Conservation (phyloP, 768 basidiomycete species). For the Serendipita vermifera region DNA sequence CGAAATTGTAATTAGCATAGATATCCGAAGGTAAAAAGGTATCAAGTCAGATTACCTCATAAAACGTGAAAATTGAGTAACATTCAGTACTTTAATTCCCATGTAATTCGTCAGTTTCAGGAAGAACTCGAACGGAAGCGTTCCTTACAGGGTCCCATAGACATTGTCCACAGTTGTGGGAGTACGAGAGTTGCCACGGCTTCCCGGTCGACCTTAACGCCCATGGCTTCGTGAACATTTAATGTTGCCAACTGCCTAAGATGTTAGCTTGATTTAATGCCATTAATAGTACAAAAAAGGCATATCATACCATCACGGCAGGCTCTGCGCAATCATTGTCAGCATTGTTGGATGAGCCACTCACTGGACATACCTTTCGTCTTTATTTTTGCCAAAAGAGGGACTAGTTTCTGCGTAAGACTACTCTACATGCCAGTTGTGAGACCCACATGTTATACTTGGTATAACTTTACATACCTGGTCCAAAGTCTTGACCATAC, state of each 20-base stretch:
- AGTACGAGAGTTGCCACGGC: conserved; percentile 80
- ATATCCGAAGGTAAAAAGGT: neutral
- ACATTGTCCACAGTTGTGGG: conserved; percentile 93
- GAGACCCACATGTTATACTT: neutral
- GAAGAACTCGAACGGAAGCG: too few species aligned
- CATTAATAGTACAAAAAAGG: neutral
- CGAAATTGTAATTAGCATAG: neutral
- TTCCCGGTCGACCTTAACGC: conserved; percentile 83
- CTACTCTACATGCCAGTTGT: conserved; percentile 39
- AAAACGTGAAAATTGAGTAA: conserved; percentile 76
- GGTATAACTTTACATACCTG: conserved; percentile 36
- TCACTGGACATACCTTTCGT: conserved; percentile 53
- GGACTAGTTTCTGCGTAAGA: conserved; percentile 90
- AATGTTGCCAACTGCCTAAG: conserved; percentile 64
- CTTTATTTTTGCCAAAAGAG: conserved; percentile 83
- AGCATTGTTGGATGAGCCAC: neutral
- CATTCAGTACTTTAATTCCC: conserved; percentile 25
- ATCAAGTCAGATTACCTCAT: too few species aligned
- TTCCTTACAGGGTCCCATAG: conserved; percentile 91
- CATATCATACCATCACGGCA: conserved; percentile 62
- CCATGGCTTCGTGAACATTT: conserved; percentile 91
- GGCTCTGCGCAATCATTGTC: conserved; percentile 41
- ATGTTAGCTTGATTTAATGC: neutral
- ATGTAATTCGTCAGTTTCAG: conserved; percentile 40
- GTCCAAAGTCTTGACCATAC: conserved; percentile 83